Evolutionary conservation across 352 stramenopile species (phyloP).

Genomic region (Aphanomyces euteiches): DNA sequence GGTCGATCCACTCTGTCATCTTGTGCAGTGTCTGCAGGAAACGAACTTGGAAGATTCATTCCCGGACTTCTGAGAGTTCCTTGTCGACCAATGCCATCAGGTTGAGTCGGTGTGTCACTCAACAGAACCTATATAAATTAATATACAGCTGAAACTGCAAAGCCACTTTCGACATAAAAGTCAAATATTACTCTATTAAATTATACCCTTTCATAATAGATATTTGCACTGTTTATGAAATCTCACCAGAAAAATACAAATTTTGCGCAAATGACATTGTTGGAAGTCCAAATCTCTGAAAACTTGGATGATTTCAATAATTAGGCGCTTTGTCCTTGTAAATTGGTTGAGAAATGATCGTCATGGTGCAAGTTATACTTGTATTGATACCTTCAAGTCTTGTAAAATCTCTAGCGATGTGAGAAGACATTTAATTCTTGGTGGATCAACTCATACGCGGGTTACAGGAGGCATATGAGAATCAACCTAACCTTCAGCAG

Average conservation of each 20-base stretch:
- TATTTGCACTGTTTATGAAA: neutral
- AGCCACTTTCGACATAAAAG: neutral
- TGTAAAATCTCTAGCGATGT: too few species aligned
- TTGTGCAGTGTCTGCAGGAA: neutral
- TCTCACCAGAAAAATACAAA: neutral
- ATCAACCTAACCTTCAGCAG: too few species aligned
- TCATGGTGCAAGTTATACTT: too few species aligned
- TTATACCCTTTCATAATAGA: neutral
- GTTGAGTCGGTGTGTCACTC: neutral
- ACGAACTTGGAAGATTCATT: neutral
- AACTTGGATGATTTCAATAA: too few species aligned
- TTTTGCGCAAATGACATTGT: neutral
- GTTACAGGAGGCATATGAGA: too few species aligned
- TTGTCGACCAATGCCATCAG: neutral
- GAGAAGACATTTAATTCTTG: too few species aligned
- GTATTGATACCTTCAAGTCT: too few species aligned
- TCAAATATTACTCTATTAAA: neutral
- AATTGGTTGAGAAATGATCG: too few species aligned
- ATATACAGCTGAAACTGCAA: neutral
- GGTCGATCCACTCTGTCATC: conserved; percentile 35
- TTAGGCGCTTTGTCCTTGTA: too few species aligned
- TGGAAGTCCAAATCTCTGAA: neutral
- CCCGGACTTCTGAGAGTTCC: neutral
- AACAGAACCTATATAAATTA: neutral
- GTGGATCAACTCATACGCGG: too few species aligned